phyloP scores from a whole-genome alignment of 441 rosid species.

The Aquilaria agallochum region DNA sequence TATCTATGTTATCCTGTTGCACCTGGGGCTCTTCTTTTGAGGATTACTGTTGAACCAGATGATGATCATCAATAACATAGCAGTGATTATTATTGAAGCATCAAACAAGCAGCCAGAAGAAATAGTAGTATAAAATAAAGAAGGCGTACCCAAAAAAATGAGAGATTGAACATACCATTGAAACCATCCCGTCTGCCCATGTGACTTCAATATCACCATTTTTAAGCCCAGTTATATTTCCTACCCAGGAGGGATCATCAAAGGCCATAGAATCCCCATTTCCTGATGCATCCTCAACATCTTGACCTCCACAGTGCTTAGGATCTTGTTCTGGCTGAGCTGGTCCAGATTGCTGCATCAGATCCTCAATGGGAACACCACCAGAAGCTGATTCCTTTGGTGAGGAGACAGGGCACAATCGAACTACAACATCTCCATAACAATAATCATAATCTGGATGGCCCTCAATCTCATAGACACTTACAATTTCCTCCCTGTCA shows the following conservation, averaged over 20 bases:
- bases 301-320: conserved; percentile 27
- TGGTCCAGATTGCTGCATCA: conserved; percentile 28
- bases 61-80: no score
- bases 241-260: conserved; percentile 91
- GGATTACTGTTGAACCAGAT: no score
- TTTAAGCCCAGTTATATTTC: conserved; percentile 85
- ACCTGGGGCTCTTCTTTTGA: no score
- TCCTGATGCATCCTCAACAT: conserved; percentile 28
- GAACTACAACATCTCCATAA: conserved; percentile 92
- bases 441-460: conserved; percentile 98
- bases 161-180: conserved; percentile 51
- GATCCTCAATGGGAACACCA: conserved; percentile 30
- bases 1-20: no score
- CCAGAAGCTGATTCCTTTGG: conserved; percentile 30
- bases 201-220: conserved; percentile 97
- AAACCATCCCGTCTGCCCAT: conserved; percentile 96
- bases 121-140: no score
- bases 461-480: conserved; percentile 93
- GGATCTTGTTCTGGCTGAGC: conserved; percentile 23
- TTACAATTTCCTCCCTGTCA: conserved; percentile 85
- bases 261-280: conserved; percentile 34
- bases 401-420: conserved; percentile 64
- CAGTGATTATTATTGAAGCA: no score
- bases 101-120: no score
- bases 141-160: background rate